Percentiles rank a stretch among this genome's conserved stretches.
phyloP scores from a whole-genome alignment of 1,284 basidiomycete genomes.

The Volvariella surrecta region DNA sequence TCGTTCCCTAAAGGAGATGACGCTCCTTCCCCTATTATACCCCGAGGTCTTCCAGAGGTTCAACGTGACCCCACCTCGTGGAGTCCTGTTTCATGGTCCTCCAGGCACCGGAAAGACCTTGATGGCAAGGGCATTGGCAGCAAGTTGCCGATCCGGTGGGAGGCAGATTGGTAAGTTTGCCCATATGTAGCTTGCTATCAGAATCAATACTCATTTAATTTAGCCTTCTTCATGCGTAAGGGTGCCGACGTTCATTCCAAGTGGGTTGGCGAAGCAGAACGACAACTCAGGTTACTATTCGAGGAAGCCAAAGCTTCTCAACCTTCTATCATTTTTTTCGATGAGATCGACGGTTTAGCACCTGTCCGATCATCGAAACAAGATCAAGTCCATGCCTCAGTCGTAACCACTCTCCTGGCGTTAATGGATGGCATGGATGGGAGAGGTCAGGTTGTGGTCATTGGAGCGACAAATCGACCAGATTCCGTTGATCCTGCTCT shows the following conservation, averaged over 20 bases:
- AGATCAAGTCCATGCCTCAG: constrained; percentile 97
- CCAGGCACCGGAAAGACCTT: constrained; percentile 94
- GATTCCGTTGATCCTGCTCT: constrained; percentile 97
- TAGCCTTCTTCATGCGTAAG: constrained; percentile 99
- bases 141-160: constrained; percentile 86
- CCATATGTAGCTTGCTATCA: constrained; percentile 1
- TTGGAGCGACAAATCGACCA: constrained; percentile 96
- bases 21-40: constrained; percentile 89
- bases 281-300: constrained; percentile 92
- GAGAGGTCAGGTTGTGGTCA: constrained; percentile 94
- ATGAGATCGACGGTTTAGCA: constrained; percentile 99
- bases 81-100: constrained; percentile 96
- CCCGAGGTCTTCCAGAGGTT: constrained; percentile 98
- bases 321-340: constrained; percentile 95
- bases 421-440: constrained; percentile 99
- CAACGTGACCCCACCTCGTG: constrained; percentile 88
- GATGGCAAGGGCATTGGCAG: constrained; percentile 88
- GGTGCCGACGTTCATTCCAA: constrained; percentile 97
- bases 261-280: constrained; percentile 99
- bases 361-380: constrained; percentile 97
- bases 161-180: constrained; percentile 75
- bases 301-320: constrained; percentile 93
- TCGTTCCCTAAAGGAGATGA: constrained; percentile 98
- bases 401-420: constrained; percentile 93
- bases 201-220: constrained; percentile 4